phyloP scores from a whole-genome alignment of 192 early-diverging fungal species.

The Spizellomyces punctatus region DNA sequence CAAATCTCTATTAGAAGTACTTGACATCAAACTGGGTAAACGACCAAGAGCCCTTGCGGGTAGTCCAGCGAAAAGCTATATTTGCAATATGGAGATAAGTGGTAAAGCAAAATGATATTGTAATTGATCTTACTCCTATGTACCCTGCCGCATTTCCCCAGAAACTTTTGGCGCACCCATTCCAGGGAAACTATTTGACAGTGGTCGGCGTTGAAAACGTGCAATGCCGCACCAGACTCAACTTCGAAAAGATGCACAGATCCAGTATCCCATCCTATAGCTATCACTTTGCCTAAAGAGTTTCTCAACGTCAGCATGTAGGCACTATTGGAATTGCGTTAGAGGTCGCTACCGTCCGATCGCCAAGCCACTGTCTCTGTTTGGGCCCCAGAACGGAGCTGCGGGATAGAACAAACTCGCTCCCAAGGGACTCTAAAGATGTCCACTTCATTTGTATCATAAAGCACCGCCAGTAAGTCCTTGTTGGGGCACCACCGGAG shows the following conservation, averaged over 20 bases:
- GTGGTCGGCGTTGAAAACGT: background rate
- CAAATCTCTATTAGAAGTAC: too few relatives aligned
- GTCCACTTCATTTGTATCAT: background rate
- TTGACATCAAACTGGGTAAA: too few relatives aligned
- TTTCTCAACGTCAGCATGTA: too few relatives aligned
- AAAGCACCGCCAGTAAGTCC: conserved; percentile 11
- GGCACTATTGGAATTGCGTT: too few relatives aligned
- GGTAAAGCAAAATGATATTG: too few relatives aligned
- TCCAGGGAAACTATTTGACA: too few relatives aligned
- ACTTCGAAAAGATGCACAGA: conserved; percentile 15
- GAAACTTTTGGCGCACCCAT: too few relatives aligned
- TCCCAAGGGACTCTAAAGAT: background rate
- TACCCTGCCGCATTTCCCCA: too few relatives aligned
- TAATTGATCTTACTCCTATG: too few relatives aligned
- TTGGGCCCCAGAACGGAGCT: background rate
- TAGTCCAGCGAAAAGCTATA: too few relatives aligned
- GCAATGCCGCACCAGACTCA: background rate
- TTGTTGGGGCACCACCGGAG: conserved; percentile 24
- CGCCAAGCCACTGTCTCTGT: conserved; percentile 8
- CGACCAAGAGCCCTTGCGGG: too few relatives aligned
- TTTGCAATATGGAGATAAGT: too few relatives aligned
- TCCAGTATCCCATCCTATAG: background rate
- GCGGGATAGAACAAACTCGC: background rate
- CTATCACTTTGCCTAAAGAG: background rate
- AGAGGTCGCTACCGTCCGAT: background rate